A percentile compares a stretch with the other conserved stretches of the same genome.
These are phyloP conservation scores for Dendrocalamus sinicus DNA, from an alignment of 176 grass and related monocot species.

Conservation along the genomic window DNA sequence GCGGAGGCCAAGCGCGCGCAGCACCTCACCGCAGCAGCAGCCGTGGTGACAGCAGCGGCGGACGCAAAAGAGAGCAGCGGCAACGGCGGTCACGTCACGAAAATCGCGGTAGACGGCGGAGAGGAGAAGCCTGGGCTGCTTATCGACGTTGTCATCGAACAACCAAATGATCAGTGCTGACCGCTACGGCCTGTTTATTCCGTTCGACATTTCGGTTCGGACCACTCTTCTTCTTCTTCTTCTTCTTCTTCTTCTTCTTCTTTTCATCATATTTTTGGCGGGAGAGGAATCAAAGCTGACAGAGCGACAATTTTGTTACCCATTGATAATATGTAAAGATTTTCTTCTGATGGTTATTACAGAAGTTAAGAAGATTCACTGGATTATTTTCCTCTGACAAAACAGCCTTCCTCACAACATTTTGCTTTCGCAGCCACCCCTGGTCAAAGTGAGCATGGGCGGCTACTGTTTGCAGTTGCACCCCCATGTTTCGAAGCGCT, in stretches of 20 bases:
- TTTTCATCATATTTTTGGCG: slow-evolving; percentile 54
- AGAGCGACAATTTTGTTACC: slow-evolving; percentile 52
- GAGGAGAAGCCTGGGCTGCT: slow-evolving; percentile 33
- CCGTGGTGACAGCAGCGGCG: background rate
- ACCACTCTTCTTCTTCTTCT: background rate
- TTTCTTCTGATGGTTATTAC: background rate
- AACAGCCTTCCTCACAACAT: background rate
- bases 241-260: slow-evolving; percentile 6
- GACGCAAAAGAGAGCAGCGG: background rate
- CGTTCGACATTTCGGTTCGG: slow-evolving; percentile 18
- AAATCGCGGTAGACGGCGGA: background rate
- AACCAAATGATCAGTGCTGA: slow-evolving; percentile 45
- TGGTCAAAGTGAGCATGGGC: background rate
- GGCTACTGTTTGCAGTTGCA: background rate
- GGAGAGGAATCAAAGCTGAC: slow-evolving; percentile 51
- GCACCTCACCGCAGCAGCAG: slow-evolving; percentile 60
- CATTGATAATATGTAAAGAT: slow-evolving; percentile 55
- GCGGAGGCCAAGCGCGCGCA: slow-evolving; percentile 67
- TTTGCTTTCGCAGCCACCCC: background rate
- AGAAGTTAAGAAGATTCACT: slow-evolving; percentile 24
- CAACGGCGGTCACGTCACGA: background rate
- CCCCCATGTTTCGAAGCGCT: background rate
- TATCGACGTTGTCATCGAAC: slow-evolving; percentile 44
- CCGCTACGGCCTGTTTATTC: background rate
- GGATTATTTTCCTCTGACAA: background rate